Evolutionary conservation across 2,329 filamentous ascomycete genomes (phyloP), one percentile per base, ranked within the genome.

Genomic region (Hymenoscyphus fraxineus): DNA sequence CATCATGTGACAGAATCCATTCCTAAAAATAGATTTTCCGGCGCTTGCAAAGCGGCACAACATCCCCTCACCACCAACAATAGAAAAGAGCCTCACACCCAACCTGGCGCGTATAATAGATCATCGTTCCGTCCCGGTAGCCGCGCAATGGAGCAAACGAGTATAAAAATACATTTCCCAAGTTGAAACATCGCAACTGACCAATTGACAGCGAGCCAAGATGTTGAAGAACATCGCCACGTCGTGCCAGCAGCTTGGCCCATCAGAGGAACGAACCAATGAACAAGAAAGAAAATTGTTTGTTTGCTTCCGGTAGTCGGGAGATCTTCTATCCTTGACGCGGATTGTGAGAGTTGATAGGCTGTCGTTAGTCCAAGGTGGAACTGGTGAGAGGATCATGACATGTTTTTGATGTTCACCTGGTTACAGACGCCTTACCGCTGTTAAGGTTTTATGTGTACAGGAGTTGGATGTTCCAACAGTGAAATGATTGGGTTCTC

Each of bases 21-120:
- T n/a, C 44, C 44, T 47, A 51, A 51, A 51, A 51, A 51, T 51
- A 51, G 44, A 51, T 10, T 22, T 51, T 10, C 44, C n/a, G 44
- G 44, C 44, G 44, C 44, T 51, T 51, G 19, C n/a, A 51, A 51
- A 51, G 44, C 44, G 44, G 44, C 44, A 51, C 44, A 51, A 12
- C 44, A 51, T 51, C 44, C n/a, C 22, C 44, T 51, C 44, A 22
- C 12, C 44, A 51, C 44, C 44, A 51, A 51, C 44, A 51, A 51
- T 51, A 51, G 44, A n/a, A 51, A 16, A 22, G 44, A 51, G 44
- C 44, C 44, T 51, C 44, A 51, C 44, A 51, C n/a, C n/a, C 44
- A 10, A 22, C 44, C 44, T 51, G 44, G 44, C 44, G 19, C 19
- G 44, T 51, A 51, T 19, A 6, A 1, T 27, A 51, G 12, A 10